Conservation (phyloP, 345 rosid genomes). For the Gossypium rotundifolium region DNA sequence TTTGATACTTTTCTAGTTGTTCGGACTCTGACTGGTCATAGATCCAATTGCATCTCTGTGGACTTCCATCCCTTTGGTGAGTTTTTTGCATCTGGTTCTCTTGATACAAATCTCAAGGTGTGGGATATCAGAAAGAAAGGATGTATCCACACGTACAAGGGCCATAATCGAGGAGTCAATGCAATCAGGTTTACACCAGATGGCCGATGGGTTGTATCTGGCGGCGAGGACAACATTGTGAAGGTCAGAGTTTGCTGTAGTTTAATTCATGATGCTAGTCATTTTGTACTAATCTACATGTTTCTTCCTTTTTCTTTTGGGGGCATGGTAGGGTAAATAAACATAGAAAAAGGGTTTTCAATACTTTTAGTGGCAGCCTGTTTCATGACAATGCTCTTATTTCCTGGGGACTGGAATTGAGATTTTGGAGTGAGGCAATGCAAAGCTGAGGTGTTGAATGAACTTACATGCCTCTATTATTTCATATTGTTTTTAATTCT, state of each 20-base stretch:
- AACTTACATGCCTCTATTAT: not conserved
- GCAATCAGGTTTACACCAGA: constrained; percentile 97
- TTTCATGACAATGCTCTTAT: constrained; percentile 5
- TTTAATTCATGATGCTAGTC: constrained; percentile 3
- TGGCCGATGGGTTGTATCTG: constrained; percentile 99
- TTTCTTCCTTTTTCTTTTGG: not conserved
- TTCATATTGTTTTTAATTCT: not conserved
- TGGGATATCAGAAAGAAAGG: constrained; percentile 99
- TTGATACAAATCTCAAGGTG: constrained; percentile 95
- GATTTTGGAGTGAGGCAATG: not conserved
- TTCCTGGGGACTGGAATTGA: not conserved
- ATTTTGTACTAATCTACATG: not conserved
- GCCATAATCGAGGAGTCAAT: constrained; percentile 97
- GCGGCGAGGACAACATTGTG: constrained; percentile 92
- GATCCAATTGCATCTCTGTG: constrained; percentile 93
- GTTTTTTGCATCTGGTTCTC: constrained; percentile 97
- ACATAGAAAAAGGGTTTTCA: not conserved
- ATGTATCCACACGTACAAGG: constrained; percentile 97
- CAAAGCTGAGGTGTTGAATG: not conserved
- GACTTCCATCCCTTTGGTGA: constrained; percentile 99
- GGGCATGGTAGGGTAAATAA: not conserved
- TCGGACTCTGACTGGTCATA: constrained; percentile 88
- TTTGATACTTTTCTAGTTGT: constrained; percentile 49
- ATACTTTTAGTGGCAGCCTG: not conserved
- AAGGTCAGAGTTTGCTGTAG: constrained; percentile 50